phyloP scores from a whole-genome alignment of 192 early-diverging fungal genomes.

The Thoreauomyces humboldtii region DNA sequence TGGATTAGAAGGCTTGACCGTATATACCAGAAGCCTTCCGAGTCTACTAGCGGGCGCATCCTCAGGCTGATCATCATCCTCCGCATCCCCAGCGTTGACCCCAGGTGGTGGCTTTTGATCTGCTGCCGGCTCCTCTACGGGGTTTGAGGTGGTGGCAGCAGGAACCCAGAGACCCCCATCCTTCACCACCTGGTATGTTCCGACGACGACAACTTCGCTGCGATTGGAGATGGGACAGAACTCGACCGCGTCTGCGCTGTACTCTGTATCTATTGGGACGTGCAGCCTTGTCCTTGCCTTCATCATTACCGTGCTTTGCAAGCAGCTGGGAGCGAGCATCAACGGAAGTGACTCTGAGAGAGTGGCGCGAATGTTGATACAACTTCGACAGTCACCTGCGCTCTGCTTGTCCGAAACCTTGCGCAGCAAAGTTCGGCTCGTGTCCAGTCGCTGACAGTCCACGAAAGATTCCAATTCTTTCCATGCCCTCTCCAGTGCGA shows the following conservation, averaged over 20 bases:
- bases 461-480: too few species aligned
- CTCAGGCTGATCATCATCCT: background rate
- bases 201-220: slow-evolving; percentile 38
- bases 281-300: slow-evolving; percentile 22
- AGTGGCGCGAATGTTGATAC: too few species aligned
- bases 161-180: slow-evolving; percentile 25
- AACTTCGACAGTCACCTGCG: too few species aligned
- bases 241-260: slow-evolving; percentile 53
- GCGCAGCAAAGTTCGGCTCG: too few species aligned
- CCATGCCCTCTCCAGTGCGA: too few species aligned
- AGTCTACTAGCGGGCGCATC: background rate
- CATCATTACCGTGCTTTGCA: too few species aligned
- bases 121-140: background rate
- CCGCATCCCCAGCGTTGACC: background rate
- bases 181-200: slow-evolving; percentile 52
- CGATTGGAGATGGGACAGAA: slow-evolving; percentile 40
- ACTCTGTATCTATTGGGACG: slow-evolving; percentile 45
- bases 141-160: background rate
- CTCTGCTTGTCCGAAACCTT: too few species aligned
- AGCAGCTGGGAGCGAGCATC: too few species aligned
- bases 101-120: too few species aligned
- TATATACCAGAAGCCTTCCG: slow-evolving; percentile 20
- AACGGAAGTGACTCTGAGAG: too few species aligned
- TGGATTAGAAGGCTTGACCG: background rate
- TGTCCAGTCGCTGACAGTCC: too few species aligned